phyloP scores from a whole-genome alignment of 78 protist genomes.

The Planoprotostelium fungivorum region DNA sequence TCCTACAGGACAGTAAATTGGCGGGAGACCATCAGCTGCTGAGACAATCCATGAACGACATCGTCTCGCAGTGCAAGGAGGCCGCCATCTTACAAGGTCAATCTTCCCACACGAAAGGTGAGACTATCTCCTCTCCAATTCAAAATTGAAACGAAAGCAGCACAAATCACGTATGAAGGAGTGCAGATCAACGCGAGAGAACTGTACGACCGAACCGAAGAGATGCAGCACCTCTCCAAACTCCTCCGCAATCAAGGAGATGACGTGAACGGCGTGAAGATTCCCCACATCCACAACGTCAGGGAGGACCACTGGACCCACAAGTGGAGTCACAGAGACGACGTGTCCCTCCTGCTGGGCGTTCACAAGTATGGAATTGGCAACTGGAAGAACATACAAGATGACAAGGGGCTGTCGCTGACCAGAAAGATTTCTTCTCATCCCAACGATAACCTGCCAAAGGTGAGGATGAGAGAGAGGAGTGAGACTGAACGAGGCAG shows the following conservation, averaged over 20 bases:
- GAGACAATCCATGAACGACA: conserved; percentile 1
- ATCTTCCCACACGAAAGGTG: not conserved
- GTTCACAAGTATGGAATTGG: conserved; percentile 44
- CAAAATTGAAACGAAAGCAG: conserved; percentile 36
- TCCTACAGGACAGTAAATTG: not conserved
- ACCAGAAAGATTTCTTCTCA: not conserved
- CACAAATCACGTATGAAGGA: conserved; percentile 26
- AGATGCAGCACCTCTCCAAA: conserved; percentile 31
- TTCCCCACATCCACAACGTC: not conserved
- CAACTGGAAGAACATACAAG: conserved; percentile 47
- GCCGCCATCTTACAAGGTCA: not conserved
- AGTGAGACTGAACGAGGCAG: not conserved
- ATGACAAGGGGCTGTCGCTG: conserved; percentile 6
- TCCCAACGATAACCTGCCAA: not conserved
- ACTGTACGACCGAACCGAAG: conserved; percentile 43
- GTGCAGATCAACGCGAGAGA: conserved; percentile 52
- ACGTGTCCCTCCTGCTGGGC: conserved; percentile 52
- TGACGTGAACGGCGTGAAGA: not conserved
- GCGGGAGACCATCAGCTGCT: not conserved
- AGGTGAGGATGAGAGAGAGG: not conserved
- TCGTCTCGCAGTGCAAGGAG: conserved; percentile 5
- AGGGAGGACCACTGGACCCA: conserved; percentile 32
- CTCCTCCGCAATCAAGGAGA: not conserved
- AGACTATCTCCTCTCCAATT: not conserved
- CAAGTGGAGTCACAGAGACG: conserved; percentile 57